A percentile compares a stretch with the other conserved stretches of the same genome.
Evolutionary conservation across 371 early-diverging fungal genomes (phyloP).

Genomic region (Rhizopus sp.): DNA sequence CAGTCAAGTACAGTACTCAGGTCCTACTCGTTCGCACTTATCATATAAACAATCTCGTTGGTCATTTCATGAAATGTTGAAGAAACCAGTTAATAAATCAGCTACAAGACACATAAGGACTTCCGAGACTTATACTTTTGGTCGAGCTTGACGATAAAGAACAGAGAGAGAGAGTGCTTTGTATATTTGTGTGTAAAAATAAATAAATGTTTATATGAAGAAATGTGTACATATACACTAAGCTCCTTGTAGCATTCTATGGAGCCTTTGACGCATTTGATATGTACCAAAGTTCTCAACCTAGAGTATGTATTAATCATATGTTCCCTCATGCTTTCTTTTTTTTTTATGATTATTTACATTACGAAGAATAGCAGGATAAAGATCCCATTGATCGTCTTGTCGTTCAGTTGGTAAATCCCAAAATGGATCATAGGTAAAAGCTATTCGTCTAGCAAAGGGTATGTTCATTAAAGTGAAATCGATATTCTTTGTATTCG

Average conservation of each 20-base stretch:
- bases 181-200: not conserved
- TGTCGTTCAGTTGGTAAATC: constrained; percentile 16
- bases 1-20: not conserved
- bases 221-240: too few relatives aligned
- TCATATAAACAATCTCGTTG: constrained; percentile 3
- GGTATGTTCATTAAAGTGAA: constrained; percentile 28
- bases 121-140: constrained; percentile 4
- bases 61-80: constrained; percentile 1
- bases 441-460: constrained; percentile 5
- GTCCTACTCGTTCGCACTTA: not conserved
- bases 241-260: constrained; percentile 21
- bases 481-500: constrained; percentile 20
- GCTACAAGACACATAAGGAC: constrained; percentile 1
- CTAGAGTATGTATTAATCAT: constrained; percentile 16
- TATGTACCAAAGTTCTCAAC: constrained; percentile 49
- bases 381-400: constrained; percentile 40
- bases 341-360: constrained; percentile 24
- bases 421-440: constrained; percentile 20
- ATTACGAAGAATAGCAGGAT: constrained; percentile 42
- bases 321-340: not conserved
- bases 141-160: not conserved
- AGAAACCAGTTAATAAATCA: not conserved
- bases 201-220: not conserved
- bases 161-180: too few relatives aligned
- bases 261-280: constrained; percentile 46